Conservation (phyloP, 2,329 filamentous ascomycete genomes). For the Cladosporium velox region DNA sequence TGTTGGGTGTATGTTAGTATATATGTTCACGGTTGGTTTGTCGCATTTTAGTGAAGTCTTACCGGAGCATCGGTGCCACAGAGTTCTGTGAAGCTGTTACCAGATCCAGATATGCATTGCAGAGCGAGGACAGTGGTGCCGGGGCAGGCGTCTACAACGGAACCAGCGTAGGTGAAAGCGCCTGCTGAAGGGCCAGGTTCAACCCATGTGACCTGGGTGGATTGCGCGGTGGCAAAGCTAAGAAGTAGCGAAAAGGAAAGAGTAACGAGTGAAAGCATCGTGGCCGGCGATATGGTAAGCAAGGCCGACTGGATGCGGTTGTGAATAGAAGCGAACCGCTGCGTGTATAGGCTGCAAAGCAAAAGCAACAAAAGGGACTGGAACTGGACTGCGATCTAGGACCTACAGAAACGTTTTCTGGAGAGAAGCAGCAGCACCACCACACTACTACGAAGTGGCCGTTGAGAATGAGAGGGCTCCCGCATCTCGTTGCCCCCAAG, state of each 20-base stretch:
- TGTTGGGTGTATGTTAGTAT: background rate
- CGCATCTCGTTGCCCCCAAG: constrained; percentile 10
- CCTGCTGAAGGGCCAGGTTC: constrained; percentile 16
- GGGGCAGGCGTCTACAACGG: constrained; percentile 17
- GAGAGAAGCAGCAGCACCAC: background rate
- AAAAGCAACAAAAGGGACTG: constrained; percentile 12
- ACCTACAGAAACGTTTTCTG: constrained; percentile 20
- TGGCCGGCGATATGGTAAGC: constrained; percentile 8
- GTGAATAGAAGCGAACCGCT: constrained; percentile 10
- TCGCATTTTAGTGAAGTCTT: background rate
- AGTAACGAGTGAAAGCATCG: constrained; percentile 21
- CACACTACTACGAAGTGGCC: constrained; percentile 1
- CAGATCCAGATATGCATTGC: constrained; percentile 16
- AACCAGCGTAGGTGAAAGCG: constrained; percentile 14
- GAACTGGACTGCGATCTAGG: constrained; percentile 13
- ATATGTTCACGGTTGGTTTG: background rate
- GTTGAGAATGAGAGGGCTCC: constrained; percentile 14
- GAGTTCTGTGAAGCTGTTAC: constrained; percentile 5
- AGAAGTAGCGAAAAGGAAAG: constrained; percentile 16
- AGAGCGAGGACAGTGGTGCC: constrained; percentile 19
- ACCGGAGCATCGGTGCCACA: constrained; percentile 16
- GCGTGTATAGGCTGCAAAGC: constrained; percentile 13
- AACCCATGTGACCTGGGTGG: constrained; percentile 15
- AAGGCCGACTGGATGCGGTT: constrained; percentile 10
- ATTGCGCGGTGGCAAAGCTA: constrained; percentile 13